These are phyloP conservation scores for Ichthyophthirius multifiliis DNA, from an alignment of 169 alveolate genomes.

Conservation along the genomic window DNA sequence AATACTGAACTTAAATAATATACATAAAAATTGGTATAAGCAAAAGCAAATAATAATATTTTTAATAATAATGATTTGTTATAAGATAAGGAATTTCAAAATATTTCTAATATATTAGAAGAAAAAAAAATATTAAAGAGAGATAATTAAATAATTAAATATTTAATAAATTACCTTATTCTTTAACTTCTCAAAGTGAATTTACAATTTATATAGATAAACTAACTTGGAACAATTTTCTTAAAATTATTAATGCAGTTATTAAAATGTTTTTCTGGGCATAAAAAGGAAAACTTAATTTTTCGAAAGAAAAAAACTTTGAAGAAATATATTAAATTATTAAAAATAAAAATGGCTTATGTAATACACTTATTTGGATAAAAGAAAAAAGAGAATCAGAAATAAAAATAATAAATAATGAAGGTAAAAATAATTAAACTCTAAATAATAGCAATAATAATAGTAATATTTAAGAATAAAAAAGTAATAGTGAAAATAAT, in stretches of 20 bases:
- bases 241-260: not conserved
- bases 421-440: no score
- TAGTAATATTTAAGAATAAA: no score
- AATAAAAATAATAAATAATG: no score
- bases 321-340: not conserved
- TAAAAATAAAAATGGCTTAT: not conserved
- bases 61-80: not conserved
- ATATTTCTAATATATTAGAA: not conserved
- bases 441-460: no score
- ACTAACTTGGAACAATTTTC: not conserved
- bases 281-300: not conserved
- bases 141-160: not conserved
- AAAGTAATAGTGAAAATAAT: no score
- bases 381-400: conserved; percentile 9
- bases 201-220: conserved; percentile 4
- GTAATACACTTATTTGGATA: not conserved
- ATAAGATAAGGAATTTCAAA: not conserved
- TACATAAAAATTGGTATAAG: no score
- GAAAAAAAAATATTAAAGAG: not conserved
- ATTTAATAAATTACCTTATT: not conserved
- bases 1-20: not conserved
- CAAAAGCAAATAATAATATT: no score
- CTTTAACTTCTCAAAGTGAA: not conserved
- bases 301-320: not conserved
- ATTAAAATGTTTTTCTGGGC: not conserved